Conservation (phyloP, 345 rosid genomes). For the Rhodomyrtus tomentosa region DNA sequence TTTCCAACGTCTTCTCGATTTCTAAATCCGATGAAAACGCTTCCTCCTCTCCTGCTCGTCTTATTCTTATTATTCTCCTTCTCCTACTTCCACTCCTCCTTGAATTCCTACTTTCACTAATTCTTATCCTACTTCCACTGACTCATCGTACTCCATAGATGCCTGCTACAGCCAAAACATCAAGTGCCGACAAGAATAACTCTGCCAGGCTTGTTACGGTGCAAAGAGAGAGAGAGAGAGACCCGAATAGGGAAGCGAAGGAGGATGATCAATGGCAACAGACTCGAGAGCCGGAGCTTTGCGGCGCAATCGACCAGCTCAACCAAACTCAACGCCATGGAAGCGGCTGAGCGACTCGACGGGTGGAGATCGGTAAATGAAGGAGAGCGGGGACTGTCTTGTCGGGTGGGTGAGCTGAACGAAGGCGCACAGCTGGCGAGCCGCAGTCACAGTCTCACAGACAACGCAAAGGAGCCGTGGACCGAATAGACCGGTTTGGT, state of each 20-base stretch:
- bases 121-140: not conserved
- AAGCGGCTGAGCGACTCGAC: not conserved
- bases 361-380: not conserved
- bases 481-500: no score
- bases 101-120: not conserved
- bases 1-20: slow-evolving; percentile 62
- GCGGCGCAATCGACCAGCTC: not conserved
- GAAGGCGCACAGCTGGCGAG: no score
- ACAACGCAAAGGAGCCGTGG: no score
- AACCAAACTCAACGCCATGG: not conserved
- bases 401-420: no score
- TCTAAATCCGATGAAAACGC: slow-evolving; percentile 65
- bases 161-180: not conserved
- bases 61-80: not conserved
- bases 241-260: not conserved
- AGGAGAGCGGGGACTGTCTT: not conserved
- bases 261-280: not conserved
- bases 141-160: not conserved
- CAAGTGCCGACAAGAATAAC: not conserved
- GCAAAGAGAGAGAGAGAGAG: not conserved
- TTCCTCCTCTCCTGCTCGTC: slow-evolving; percentile 25
- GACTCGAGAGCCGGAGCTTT: not conserved
- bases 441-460: no score
- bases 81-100: slow-evolving; percentile 11
- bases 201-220: not conserved